phyloP scores from a whole-genome alignment of 2,329 filamentous ascomycete species.

The Penicillium palitans region DNA sequence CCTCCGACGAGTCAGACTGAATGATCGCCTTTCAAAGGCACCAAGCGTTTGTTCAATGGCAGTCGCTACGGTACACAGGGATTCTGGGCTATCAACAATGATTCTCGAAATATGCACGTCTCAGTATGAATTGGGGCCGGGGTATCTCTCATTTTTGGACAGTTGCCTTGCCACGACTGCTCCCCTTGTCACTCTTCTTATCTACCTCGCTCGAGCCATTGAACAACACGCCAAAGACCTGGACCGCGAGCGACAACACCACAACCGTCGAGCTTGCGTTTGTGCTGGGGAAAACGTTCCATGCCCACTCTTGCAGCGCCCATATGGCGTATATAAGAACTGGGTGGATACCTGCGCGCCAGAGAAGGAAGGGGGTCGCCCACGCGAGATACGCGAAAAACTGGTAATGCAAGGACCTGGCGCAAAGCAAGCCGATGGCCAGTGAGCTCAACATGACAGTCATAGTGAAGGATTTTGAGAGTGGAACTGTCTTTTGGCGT shows the following conservation, averaged over 20 bases:
- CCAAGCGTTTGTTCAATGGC: slow-evolving; percentile 2
- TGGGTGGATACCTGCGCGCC: slow-evolving; percentile 71
- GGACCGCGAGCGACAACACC: slow-evolving; percentile 67
- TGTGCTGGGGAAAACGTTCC: slow-evolving; percentile 91
- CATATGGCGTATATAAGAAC: slow-evolving; percentile 68
- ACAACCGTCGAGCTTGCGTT: slow-evolving; percentile 64
- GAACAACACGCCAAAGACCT: slow-evolving; percentile 63
- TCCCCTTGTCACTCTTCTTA: slow-evolving; percentile 19
- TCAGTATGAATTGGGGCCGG: background rate
- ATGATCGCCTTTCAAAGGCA: slow-evolving; percentile 27
- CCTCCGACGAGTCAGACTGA: slow-evolving; percentile 70
- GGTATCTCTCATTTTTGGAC: slow-evolving; percentile 22
- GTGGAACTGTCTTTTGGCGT: slow-evolving; percentile 54
- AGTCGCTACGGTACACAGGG: background rate
- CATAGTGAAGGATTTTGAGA: slow-evolving; percentile 72
- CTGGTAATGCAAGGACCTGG: slow-evolving; percentile 88
- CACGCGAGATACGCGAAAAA: slow-evolving; percentile 92
- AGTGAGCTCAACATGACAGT: slow-evolving; percentile 76
- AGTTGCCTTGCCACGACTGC: slow-evolving; percentile 22
- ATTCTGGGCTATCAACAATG: background rate
- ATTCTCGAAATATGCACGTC: background rate
- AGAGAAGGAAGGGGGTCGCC: slow-evolving; percentile 83
- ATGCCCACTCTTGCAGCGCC: slow-evolving; percentile 83
- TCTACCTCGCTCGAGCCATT: slow-evolving; percentile 33
- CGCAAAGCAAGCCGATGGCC: slow-evolving; percentile 78